A percentile compares a stretch with the other conserved stretches of the same genome.
These are phyloP conservation scores for Lactifluus piperatus DNA, from an alignment of 768 basidiomycete species.

Conservation along the genomic window DNA sequence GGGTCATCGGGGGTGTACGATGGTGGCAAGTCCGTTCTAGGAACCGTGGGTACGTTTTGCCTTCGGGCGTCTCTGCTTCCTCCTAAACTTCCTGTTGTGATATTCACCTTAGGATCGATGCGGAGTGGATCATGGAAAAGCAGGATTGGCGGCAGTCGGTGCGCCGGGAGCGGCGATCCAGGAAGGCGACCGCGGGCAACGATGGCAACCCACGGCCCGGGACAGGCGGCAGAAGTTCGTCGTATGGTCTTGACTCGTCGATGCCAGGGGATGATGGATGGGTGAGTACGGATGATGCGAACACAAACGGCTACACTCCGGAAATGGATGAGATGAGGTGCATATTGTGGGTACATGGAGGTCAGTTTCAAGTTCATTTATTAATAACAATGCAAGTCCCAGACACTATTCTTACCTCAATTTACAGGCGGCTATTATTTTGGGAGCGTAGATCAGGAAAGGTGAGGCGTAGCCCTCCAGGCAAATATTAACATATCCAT, in stretches of 20 bases:
- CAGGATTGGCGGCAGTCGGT: slow-evolving; percentile 73
- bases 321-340: slow-evolving; percentile 82
- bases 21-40: slow-evolving; percentile 94
- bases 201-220: no score
- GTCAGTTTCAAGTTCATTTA: slow-evolving; percentile 31
- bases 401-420: slow-evolving; percentile 3
- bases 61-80: neutral
- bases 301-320: slow-evolving; percentile 37
- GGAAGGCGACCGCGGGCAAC: neutral
- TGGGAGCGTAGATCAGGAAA: slow-evolving; percentile 72
- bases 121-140: slow-evolving; percentile 80
- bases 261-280: slow-evolving; percentile 20
- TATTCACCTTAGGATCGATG: slow-evolving; percentile 51
- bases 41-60: slow-evolving; percentile 52
- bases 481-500: neutral
- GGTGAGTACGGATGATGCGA: slow-evolving; percentile 20
- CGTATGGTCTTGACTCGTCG: neutral
- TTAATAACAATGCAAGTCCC: neutral
- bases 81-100: neutral
- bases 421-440: slow-evolving; percentile 68
- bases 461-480: slow-evolving; percentile 31
- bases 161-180: slow-evolving; percentile 48
- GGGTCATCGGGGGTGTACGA: slow-evolving; percentile 78
- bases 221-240: no score
- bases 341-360: slow-evolving; percentile 75